Percentiles rank a stretch among this genome's conserved stretches.
Evolutionary conservation across 306 rosid genomes (phyloP).

Genomic region (Mimosa pudica): DNA sequence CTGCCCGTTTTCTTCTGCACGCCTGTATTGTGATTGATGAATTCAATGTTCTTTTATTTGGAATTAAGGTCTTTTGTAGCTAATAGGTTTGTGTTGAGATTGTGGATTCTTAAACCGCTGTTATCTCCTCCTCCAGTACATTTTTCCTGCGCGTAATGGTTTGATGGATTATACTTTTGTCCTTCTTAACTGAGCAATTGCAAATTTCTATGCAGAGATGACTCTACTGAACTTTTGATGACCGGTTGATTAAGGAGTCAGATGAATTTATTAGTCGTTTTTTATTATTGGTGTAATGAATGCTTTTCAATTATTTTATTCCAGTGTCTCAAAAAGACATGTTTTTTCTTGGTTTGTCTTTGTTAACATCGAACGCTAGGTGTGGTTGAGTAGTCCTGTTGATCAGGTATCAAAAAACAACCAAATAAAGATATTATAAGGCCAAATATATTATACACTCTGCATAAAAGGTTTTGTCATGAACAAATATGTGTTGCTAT

Average conservation of each 20-base stretch:
- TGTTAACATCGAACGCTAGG: too few species aligned
- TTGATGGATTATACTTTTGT: background rate
- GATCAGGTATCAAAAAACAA: background rate
- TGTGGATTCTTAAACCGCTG: background rate
- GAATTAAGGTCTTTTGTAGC: background rate
- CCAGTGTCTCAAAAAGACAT: background rate
- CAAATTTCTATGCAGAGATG: background rate
- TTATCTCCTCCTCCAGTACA: background rate
- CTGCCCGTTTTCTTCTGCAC: background rate
- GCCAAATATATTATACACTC: background rate
- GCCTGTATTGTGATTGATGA: background rate
- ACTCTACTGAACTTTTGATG: background rate
- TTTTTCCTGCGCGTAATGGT: background rate
- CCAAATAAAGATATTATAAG: constrained; percentile 3
- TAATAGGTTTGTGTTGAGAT: background rate
- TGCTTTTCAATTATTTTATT: constrained; percentile 7
- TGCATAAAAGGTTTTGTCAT: background rate
- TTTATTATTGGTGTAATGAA: background rate
- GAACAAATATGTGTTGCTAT: background rate
- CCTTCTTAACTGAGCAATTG: background rate
- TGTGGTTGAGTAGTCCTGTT: background rate
- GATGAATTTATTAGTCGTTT: background rate
- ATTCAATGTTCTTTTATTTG: background rate
- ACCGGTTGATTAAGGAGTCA: background rate
- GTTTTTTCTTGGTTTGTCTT: background rate